Base-by-base conservation (phyloP, 768 basidiomycete species). In the Coprinellus micaceus region DNA sequence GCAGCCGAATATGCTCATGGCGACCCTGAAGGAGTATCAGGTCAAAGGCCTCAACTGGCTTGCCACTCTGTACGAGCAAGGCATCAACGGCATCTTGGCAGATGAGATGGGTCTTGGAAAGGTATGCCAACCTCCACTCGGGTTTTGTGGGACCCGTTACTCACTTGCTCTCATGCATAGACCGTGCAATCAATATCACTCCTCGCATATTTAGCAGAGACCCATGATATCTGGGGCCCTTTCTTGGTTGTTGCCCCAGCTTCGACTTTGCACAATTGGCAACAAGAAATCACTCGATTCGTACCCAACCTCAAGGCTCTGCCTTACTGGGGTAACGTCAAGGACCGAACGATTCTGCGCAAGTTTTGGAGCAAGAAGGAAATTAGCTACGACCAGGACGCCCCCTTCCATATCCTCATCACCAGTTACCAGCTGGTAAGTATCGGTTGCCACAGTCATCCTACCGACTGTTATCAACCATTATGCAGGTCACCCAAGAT, bases 351-450 rank as follows among this genome's bases (percentile, higher is more conserved):
- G 39, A 95, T 94, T 1, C 73, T 99, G 55, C 83, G 97, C 54
- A 94, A 96, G 70, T 96, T 98, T 65, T 99, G 97, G 97, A 94
- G 92, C 72, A 91, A 91, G 73, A 98, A 98, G 73, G 90, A 94
- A 66, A 91, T 98, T 66, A 93, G 89, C 61, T 98, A 97, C 70
- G 85, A 94, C 66, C 83, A 94, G 65, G 92, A 97, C 63, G 92
- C 97, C 1, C 94, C 93, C 1, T 99, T 98, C 73, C 97, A 98
- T 67, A 82, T 99, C 48, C 80, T 99, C 21, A 93, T 99, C 53
- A 98, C 97, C 2, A 95, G 93, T 64, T 99, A 99, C 72, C 96
- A 98, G 65, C 73, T 99, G 66, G 94, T 92, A 53, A 60, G 84
- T 77, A 10, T n/a, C 39, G 13, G 28, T 21, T 43, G 1, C 6